Evolutionary conservation across 108 stramenopile species (phyloP), one percentile per base, ranked within the genome.

Genomic region (Schizochytrium sp.): DNA sequence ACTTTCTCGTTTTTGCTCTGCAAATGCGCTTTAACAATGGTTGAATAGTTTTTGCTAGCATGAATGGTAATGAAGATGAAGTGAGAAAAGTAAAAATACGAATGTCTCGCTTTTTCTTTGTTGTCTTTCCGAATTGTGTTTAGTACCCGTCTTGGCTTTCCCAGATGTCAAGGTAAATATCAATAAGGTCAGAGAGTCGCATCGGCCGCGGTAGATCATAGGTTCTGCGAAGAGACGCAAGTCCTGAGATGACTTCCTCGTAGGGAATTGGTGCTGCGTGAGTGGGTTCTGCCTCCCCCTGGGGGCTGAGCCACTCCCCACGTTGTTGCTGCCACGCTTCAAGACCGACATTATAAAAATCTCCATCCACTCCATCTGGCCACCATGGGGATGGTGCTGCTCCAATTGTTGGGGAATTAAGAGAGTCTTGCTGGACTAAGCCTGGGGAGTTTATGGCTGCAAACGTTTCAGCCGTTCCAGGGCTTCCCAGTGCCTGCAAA

Each of bases 151-250:
- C 76, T 53, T 83, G 76, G 40, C 50, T 55, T 42, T 83, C 76
- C 76, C 76, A 83, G 38, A 83, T 83, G 53, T 83, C 76, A 38
- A 83, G 53, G 76, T 83, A 83, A 42, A 83, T 55, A 53, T 83
- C 76, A 10, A 83, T 83, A 47, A 83, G 28, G 38, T 83, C 76
- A 10, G 76, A 83, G 53, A 83, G 76, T 28, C 53, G 47, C 0
- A 83, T 83, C 7, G 76, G 76, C 28, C 76, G 76, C 5, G 76
- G 76, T 1, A 83, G 76, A 10, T 83, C 76, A 53, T 83, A 83
- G 2, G 76, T 83, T 50, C 76, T 10, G 13, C 76, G 47, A 47
- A 83, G 13, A 5, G 50, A 55, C 17, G 76, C 76, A 42, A 83
- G 76, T n/a, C 76, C 76, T 13, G 76, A 47, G 1, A 83, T 83